These are phyloP conservation scores for Centrapalus pauciflorus DNA, from an alignment of 129 eudicot genomes.

Conservation along the genomic window DNA sequence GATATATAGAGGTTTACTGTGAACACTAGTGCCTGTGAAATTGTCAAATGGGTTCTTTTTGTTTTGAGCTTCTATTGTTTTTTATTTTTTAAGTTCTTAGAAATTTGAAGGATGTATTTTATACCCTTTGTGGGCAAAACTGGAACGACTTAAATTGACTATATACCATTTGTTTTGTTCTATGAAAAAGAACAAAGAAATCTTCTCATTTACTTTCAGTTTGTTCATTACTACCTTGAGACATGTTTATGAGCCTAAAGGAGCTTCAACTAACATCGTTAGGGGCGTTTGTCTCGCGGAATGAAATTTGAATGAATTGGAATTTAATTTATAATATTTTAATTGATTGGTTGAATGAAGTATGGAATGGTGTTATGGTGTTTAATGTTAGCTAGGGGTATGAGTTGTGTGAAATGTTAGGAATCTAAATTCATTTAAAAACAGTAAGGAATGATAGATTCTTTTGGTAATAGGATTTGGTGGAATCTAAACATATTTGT, in stretches of 20 bases:
- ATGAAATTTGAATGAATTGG: too few species aligned
- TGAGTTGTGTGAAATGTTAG: too few species aligned
- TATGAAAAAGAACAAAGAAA: background rate
- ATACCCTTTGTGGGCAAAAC: constrained; percentile 1
- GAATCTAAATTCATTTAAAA: too few species aligned
- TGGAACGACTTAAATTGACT: constrained; percentile 1
- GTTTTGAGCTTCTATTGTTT: background rate
- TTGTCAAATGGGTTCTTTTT: constrained; percentile 1
- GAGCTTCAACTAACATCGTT: background rate
- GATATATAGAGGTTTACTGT: background rate
- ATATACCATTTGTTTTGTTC: constrained; percentile 8
- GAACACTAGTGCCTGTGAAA: background rate
- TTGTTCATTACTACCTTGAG: background rate
- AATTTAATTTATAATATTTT: too few species aligned
- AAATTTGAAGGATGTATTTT: background rate
- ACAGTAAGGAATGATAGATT: too few species aligned
- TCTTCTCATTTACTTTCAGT: background rate
- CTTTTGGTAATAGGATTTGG: too few species aligned
- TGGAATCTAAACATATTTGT: too few species aligned
- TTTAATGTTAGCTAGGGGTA: too few species aligned
- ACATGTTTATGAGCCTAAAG: background rate
- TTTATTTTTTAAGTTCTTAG: background rate
- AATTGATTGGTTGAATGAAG: too few species aligned
- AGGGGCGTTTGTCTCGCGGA: too few species aligned
- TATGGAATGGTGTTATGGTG: too few species aligned